phyloP scores from a whole-genome alignment of 2,329 filamentous ascomycete genomes.

The Pseudogymnoascus sp. region DNA sequence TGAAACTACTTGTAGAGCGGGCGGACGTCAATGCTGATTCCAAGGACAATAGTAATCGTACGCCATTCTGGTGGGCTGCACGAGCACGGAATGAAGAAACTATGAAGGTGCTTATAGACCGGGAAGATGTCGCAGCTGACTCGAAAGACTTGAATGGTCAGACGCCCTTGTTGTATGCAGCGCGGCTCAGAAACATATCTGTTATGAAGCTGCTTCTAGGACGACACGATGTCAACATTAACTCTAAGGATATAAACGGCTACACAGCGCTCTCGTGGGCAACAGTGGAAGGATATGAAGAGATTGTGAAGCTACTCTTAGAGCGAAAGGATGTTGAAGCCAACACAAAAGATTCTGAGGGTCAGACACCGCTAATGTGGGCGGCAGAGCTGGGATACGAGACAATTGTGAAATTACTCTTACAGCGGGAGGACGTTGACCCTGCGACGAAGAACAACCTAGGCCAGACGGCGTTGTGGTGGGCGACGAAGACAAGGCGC shows the following conservation, averaged over 20 bases:
- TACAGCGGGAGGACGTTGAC: not conserved
- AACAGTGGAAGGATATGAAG: not conserved
- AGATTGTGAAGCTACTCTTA: not conserved
- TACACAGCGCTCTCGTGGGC: not conserved
- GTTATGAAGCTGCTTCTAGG: not conserved
- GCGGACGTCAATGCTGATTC: not conserved
- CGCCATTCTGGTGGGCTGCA: not conserved
- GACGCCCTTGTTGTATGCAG: not conserved
- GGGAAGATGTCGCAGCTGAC: not conserved
- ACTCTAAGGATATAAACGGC: not conserved
- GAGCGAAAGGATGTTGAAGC: not conserved
- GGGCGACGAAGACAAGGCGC: not conserved
- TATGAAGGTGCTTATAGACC: not conserved
- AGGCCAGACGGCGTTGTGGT: not conserved
- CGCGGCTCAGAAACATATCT: not conserved
- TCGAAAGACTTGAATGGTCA: not conserved
- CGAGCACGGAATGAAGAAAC: not conserved
- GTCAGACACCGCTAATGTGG: slow-evolving; percentile 11
- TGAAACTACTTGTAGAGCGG: slow-evolving; percentile 5
- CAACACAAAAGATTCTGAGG: not conserved
- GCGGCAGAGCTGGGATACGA: not conserved
- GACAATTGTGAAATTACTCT: not conserved
- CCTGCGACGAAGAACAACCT: not conserved
- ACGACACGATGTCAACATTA: not conserved
- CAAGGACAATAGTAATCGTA: not conserved